Evolutionary conservation across 331 rosid species (phyloP).

Genomic region (Quercus tomentella): DNA sequence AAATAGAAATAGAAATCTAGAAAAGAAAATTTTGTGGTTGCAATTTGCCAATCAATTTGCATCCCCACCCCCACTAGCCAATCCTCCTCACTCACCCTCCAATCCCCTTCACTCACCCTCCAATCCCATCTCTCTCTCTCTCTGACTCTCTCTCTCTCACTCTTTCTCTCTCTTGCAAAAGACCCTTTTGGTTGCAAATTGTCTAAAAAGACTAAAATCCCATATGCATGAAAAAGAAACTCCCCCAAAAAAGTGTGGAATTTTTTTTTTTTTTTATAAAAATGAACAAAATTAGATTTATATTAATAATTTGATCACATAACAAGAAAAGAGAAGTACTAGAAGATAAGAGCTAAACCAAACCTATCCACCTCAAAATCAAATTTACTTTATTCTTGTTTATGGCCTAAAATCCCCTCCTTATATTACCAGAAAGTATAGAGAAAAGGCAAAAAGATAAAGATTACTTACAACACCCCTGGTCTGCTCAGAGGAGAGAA

Average conservation of each 20-base stretch:
- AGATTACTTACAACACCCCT: slow-evolving; percentile 14
- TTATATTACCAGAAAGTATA: slow-evolving; percentile 9
- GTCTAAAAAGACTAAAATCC: slow-evolving; percentile 22
- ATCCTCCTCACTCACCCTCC: slow-evolving; percentile 46
- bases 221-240: slow-evolving; percentile 5
- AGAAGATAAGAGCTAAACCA: slow-evolving; percentile 17
- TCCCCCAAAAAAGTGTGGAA: slow-evolving; percentile 13
- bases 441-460: background rate
- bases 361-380: slow-evolving; percentile 9
- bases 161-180: background rate
- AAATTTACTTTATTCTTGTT: slow-evolving; percentile 13
- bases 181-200: slow-evolving; percentile 29
- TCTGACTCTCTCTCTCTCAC: slow-evolving; percentile 3
- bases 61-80: slow-evolving; percentile 39
- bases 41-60: slow-evolving; percentile 47
- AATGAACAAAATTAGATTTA: background rate
- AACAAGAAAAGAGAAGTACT: background rate
- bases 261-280: too few species aligned
- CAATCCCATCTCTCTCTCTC: slow-evolving; percentile 9
- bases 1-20: background rate
- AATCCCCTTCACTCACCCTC: slow-evolving; percentile 29
- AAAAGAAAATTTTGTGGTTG: slow-evolving; percentile 57
- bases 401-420: slow-evolving; percentile 23
- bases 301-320: background rate
- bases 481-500: slow-evolving; percentile 14